A percentile compares a stretch with the other conserved stretches of the same genome.
Conservation (phyloP, 129 eudicot species). For the Artemisia argyi region DNA sequence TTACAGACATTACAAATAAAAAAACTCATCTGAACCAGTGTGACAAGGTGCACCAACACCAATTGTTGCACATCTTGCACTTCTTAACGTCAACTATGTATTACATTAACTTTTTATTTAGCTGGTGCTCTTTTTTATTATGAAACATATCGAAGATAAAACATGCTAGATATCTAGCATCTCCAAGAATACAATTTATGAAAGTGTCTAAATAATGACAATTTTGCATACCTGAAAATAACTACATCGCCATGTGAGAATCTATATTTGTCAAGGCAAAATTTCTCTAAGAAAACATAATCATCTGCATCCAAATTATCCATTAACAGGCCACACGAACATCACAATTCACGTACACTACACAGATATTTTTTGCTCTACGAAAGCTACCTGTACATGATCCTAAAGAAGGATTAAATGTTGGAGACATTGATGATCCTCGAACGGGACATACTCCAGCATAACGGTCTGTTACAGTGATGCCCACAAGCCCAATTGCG, state of each 20-base stretch:
- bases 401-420: constrained; percentile 64
- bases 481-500: constrained; percentile 61
- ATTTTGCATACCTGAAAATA: constrained; percentile 58
- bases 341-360: neutral
- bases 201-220: constrained; percentile 7
- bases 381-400: constrained; percentile 37
- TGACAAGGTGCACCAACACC: neutral
- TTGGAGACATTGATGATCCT: constrained; percentile 90
- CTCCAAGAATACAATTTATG: neutral
- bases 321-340: neutral
- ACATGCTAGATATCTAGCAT: neutral
- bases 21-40: too few relatives aligned
- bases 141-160: neutral
- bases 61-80: neutral
- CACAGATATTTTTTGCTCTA: neutral
- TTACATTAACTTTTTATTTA: neutral
- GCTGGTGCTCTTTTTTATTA: neutral
- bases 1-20: too few relatives aligned
- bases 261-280: constrained; percentile 72
- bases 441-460: constrained; percentile 66
- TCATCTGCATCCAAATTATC: constrained; percentile 56
- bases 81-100: neutral
- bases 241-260: constrained; percentile 85
- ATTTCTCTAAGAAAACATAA: constrained; percentile 78
- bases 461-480: constrained; percentile 81